Conservation (phyloP, 371 early-diverging fungal genomes). For the Mucor velutinosus region DNA sequence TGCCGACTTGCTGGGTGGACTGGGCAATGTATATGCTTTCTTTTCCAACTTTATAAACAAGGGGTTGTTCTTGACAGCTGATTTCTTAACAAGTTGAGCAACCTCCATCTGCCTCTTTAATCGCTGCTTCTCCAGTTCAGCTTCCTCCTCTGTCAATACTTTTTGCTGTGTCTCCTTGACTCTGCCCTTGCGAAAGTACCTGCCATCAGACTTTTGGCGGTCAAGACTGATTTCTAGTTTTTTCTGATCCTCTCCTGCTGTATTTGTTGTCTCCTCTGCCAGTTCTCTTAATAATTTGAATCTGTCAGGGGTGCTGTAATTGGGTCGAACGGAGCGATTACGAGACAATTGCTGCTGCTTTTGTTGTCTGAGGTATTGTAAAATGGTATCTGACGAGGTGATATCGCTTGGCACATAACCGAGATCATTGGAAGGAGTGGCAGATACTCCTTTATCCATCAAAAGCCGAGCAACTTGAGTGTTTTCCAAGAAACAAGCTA, state of each 20-base stretch:
- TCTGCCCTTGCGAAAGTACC: slow-evolving; percentile 26
- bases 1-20: neutral
- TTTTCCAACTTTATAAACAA: slow-evolving; percentile 37
- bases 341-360: neutral
- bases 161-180: slow-evolving; percentile 32
- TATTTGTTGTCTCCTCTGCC: slow-evolving; percentile 19
- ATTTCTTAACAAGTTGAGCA: slow-evolving; percentile 25
- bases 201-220: slow-evolving; percentile 14
- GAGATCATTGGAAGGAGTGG: slow-evolving; percentile 20
- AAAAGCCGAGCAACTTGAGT: slow-evolving; percentile 6
- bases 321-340: slow-evolving; percentile 13
- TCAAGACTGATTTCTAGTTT: neutral
- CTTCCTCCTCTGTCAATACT: slow-evolving; percentile 21
- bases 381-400: neutral
- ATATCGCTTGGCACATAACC: slow-evolving; percentile 27
- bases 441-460: slow-evolving; percentile 24
- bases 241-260: neutral
- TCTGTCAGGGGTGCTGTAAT: slow-evolving; percentile 27
- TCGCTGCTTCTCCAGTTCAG: slow-evolving; percentile 14
- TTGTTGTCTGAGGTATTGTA: neutral
- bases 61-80: slow-evolving; percentile 40
- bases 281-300: slow-evolving; percentile 24
- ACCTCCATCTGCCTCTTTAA: slow-evolving; percentile 23
- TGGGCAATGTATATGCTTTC: slow-evolving; percentile 12
- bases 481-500: slow-evolving; percentile 24